Evolutionary conservation across 2,329 filamentous ascomycete genomes (phyloP), one percentile per base, ranked within the genome.

Genomic region (Fusarium sp.): DNA sequence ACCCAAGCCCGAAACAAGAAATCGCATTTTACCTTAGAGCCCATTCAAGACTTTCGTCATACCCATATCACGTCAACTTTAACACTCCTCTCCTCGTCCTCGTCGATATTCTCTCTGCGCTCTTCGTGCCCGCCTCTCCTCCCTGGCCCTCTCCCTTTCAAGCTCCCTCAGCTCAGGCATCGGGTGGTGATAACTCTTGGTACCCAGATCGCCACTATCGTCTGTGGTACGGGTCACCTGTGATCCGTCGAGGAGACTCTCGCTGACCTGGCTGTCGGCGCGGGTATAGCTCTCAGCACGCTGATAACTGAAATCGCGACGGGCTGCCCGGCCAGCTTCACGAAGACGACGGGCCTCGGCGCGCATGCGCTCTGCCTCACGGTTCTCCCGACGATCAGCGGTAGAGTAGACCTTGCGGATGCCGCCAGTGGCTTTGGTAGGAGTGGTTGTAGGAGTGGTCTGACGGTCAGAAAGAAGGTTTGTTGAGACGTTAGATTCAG

Each of bases 331-430:
- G 56, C 86, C 86, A 75, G 88, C 87, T 61, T 90, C 87, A 60
- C 87, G 85, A n/a, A 89, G 81, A 44, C 85, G 85, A 26, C 85
- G 83, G 1, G 89, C 89, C 81, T 91, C 90, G 54, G 86, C 84
- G 41, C 88, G 86, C 72, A 90, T 83, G 24, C 86, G 85, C 76
- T 91, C 88, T 36, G 84, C 79, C 79, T 90, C 89, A 44, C 87
- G 85, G 56, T 82, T 80, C 33, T 83, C 85, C 58, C 83, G 88
- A 75, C 87, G 87, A 81, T 90, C 88, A 15, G 88, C 87, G 3
- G 86, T 87, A 44, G 88, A 90, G 83, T 91, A 90, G 38, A 91
- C 89, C 82, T 91, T 90, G 73, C 89, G 85, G 76, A 91, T 91
- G 57, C 87, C 87, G 51, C 80, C 83, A 38, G 69, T 70, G 54